Evolutionary conservation across 805 yeast species (phyloP), one percentile per base, ranked within the genome.

Genomic region (Saccharomycopsis olivae): DNA sequence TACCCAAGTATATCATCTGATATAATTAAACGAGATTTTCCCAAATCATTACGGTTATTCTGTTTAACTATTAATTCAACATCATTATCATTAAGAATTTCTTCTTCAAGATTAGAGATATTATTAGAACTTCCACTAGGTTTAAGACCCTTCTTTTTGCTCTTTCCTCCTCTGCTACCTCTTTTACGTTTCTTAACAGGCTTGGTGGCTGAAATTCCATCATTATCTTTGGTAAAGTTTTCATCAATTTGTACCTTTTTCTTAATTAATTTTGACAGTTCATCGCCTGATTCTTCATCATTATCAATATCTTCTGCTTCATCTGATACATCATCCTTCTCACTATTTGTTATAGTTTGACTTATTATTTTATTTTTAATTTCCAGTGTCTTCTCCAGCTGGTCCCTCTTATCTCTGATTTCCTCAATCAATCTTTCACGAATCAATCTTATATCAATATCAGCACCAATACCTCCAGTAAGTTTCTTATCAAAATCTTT

Each of bases 1-100:
- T 85, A 86, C 1, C 98, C 98, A 37, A 92, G 61, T n/a, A 87
- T 70, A 21, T 69, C 73, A 47, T 81, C 81, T 0, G 94, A 73
- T 3, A 89, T 71, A 0, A 68, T 62, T 47, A 85, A 58, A 41
- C 71, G 75, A 38, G 68, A 73, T 17, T 41, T 49, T n/a, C 48
- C 48, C 5, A 45, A 33, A 10, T 44, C 44, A 23, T 33, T 36
- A 21, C 30, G 16, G 27, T 19, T 62, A 42, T 63, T 66, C 16
- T 65, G 58, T 43, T 37, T 43, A 18, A 46, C 37, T 5, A 43
- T 24, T 8, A 46, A 29, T 28, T 43, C 47, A 19, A 43, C 33
- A 23, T 37, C 44, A 38, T 46, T 45, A 15, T 34, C 48, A 33
- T 35, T 29, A 15, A 28, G 20, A n/a, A 41, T 35, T 3, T 42